Conservation (phyloP, 2,329 filamentous ascomycete genomes). For the Diaporthe eres region DNA sequence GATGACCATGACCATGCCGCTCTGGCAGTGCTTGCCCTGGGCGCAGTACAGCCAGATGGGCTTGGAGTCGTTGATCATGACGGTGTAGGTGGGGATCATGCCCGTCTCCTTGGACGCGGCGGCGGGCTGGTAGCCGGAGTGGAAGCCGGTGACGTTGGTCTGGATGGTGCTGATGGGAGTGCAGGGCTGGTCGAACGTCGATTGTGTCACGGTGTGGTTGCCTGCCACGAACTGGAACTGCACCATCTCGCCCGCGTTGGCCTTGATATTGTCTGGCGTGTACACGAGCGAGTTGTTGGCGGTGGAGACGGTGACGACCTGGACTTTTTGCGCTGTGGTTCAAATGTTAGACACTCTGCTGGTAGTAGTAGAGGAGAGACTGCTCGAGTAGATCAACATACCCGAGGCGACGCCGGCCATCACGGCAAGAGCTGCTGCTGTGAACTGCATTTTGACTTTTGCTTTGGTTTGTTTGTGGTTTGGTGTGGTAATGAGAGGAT, state of each 20-base stretch:
- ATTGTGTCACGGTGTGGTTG: slow-evolving; percentile 87
- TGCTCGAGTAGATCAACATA: slow-evolving; percentile 47
- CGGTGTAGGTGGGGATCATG: slow-evolving; percentile 77
- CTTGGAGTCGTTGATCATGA: slow-evolving; percentile 76
- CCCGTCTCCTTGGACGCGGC: slow-evolving; percentile 63
- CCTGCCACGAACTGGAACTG: slow-evolving; percentile 76
- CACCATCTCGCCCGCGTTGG: slow-evolving; percentile 73
- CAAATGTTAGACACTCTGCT: slow-evolving; percentile 21
- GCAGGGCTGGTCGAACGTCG: slow-evolving; percentile 80
- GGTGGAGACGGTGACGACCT: slow-evolving; percentile 67
- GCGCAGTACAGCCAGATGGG: slow-evolving; percentile 87
- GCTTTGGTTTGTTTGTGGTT: slow-evolving; percentile 25
- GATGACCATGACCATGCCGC: slow-evolving; percentile 82
- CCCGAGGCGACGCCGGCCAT: slow-evolving; percentile 63
- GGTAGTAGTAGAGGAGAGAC: no score
- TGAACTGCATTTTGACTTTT: slow-evolving; percentile 66
- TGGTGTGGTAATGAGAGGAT: slow-evolving; percentile 39
- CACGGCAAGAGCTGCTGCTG: slow-evolving; percentile 61
- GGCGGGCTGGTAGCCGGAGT: slow-evolving; percentile 77
- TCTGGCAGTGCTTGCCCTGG: slow-evolving; percentile 80
- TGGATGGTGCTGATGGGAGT: slow-evolving; percentile 67
- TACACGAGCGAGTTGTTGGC: slow-evolving; percentile 71
- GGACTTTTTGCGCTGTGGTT: slow-evolving; percentile 58
- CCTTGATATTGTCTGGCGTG: slow-evolving; percentile 76
- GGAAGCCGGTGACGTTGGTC: slow-evolving; percentile 71